Evolutionary conservation across 225 moss, liverwort and hornwort species (phyloP).

Genomic region (Pleurozium schreberi): DNA sequence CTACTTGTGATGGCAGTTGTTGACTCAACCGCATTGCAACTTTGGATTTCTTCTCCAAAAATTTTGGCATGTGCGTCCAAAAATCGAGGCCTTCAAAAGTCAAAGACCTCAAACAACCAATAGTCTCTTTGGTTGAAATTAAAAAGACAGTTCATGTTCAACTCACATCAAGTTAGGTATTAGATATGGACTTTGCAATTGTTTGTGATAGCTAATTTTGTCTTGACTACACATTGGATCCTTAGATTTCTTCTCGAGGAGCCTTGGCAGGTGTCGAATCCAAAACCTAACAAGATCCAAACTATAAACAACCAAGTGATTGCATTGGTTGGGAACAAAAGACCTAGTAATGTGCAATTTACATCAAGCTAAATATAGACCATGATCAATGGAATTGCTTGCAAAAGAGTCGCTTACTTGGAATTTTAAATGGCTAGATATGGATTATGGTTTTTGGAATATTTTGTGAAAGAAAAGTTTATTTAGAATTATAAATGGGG

Average conservation of each 20-base stretch:
- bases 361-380: not conserved
- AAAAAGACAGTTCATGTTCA: not conserved
- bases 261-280: not conserved
- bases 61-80: fast-evolving
- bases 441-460: not conserved
- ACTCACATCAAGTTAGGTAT: not conserved
- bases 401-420: not conserved
- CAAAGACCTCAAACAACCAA: no score
- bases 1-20: not conserved
- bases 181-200: not conserved
- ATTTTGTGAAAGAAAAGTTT: not conserved
- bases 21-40: fast-evolving
- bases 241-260: not conserved
- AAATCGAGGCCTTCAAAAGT: not conserved
- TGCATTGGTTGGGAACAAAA: not conserved
- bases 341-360: fast-evolving
- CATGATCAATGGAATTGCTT: not conserved
- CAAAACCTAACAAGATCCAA: not conserved
- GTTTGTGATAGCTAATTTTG: not conserved
- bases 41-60: not conserved
- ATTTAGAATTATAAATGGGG: not conserved
- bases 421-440: not conserved
- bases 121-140: no score
- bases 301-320: no score
- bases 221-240: not conserved